Conservation (phyloP, 371 early-diverging fungal genomes). For the Cokeromyces recurvatus region DNA sequence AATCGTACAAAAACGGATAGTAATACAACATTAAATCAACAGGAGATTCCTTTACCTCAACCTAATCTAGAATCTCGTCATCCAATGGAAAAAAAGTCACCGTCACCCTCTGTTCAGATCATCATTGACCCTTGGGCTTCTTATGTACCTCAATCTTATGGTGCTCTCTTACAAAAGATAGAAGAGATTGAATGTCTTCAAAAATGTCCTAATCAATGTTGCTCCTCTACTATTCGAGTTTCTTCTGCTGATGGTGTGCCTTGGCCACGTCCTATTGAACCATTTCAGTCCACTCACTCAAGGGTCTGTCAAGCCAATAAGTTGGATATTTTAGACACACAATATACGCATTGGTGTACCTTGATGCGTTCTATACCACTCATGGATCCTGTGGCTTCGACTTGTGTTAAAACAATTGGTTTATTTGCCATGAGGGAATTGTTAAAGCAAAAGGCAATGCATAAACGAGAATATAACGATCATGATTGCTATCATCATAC, state of each 20-base stretch:
- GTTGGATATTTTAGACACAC: slow-evolving; percentile 5
- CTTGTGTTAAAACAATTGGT: slow-evolving; percentile 28
- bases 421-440: slow-evolving; percentile 37
- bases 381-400: slow-evolving; percentile 23
- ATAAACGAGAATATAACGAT: slow-evolving; percentile 5
- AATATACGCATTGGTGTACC: slow-evolving; percentile 40
- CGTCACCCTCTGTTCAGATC: neutral
- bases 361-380: slow-evolving; percentile 32
- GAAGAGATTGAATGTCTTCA: slow-evolving; percentile 12
- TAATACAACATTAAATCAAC: too few species aligned
- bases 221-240: slow-evolving; percentile 4
- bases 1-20: neutral
- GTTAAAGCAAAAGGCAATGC: slow-evolving; percentile 16
- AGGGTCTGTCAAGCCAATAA: neutral
- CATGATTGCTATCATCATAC: too few species aligned
- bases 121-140: slow-evolving; percentile 29
- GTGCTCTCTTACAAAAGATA: slow-evolving; percentile 17
- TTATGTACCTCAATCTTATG: slow-evolving; percentile 26
- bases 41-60: too few species aligned
- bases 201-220: slow-evolving; percentile 12
- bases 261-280: slow-evolving; percentile 23
- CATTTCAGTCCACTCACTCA: slow-evolving; percentile 5
- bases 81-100: neutral
- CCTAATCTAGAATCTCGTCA: neutral
- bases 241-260: slow-evolving; percentile 21